Conservation (phyloP, 1,284 basidiomycete genomes). For the Sporisorium reilianum region DNA sequence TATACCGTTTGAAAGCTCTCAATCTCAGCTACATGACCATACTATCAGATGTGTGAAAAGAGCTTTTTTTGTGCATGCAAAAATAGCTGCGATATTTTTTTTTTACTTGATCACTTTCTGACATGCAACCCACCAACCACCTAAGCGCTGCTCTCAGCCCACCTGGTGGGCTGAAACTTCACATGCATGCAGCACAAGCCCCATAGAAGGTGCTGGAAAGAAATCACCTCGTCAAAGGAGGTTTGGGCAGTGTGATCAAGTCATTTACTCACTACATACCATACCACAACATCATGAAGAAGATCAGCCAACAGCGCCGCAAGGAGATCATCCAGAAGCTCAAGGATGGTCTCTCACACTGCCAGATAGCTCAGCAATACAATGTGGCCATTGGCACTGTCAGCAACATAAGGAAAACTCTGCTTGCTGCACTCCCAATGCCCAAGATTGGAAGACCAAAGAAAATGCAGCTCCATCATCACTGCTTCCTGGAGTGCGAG, state of each 20-base stretch:
- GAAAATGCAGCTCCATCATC: constrained; percentile 5
- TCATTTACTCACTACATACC: background rate
- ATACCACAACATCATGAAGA: constrained; percentile 2
- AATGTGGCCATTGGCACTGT: constrained; percentile 3
- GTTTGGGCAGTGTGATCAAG: background rate
- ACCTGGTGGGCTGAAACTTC: constrained; percentile 3
- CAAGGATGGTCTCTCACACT: constrained; percentile 7
- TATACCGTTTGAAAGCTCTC: background rate
- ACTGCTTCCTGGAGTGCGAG: constrained; percentile 11
- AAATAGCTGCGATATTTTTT: background rate
- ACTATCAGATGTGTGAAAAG: background rate
- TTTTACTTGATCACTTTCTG: constrained; percentile 2
- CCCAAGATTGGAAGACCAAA: background rate
- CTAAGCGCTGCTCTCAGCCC: background rate
- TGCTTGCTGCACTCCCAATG: constrained; percentile 1
- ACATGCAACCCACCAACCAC: constrained; percentile 1
- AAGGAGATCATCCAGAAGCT: constrained; percentile 8
- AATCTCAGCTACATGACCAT: background rate
- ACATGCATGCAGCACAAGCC: background rate
- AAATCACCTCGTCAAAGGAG: background rate
- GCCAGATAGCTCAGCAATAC: constrained; percentile 5
- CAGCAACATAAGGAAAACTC: background rate
- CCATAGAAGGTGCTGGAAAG: background rate
- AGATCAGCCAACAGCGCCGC: constrained; percentile 8
- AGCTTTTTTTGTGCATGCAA: background rate